These are phyloP conservation scores for Vachellia pachyceras DNA, from an alignment of 306 rosid genomes.

Conservation along the genomic window DNA sequence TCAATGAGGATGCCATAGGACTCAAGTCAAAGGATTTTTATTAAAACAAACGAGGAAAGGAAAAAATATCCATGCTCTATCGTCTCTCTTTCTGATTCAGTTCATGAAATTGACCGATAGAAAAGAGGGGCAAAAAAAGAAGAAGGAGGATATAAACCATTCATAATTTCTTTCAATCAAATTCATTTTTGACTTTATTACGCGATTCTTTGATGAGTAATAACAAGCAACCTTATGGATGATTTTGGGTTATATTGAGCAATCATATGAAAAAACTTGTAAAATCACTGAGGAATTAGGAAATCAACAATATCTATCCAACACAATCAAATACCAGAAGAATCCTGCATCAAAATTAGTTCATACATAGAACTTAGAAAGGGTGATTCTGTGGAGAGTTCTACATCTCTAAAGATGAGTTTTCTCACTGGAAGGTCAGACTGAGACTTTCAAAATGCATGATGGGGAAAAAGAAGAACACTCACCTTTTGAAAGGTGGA, in stretches of 20 bases:
- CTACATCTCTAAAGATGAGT: neutral
- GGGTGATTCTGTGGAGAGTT: neutral
- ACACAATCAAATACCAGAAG: constrained; percentile 31
- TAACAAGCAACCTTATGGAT: neutral
- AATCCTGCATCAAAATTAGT: constrained; percentile 26
- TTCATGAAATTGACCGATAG: constrained; percentile 18
- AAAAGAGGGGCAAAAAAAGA: neutral
- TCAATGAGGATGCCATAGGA: constrained; percentile 18
- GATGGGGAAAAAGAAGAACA: neutral
- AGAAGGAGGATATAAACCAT: constrained; percentile 13
- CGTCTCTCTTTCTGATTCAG: neutral
- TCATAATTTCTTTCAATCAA: constrained; percentile 13
- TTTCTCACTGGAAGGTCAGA: constrained; percentile 4
- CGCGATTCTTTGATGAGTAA: constrained; percentile 25
- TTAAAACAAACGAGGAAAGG: neutral
- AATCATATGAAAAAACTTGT: constrained; percentile 32
- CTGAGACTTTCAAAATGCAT: neutral
- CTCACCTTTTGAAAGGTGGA: constrained; percentile 3
- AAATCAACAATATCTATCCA: constrained; percentile 30
- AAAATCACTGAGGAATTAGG: neutral
- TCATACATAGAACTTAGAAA: neutral
- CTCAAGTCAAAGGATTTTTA: neutral
- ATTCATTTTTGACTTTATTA: constrained; percentile 4
- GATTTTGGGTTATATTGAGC: constrained; percentile 15
- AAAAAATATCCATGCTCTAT: constrained; percentile 6